A percentile compares a stretch with the other conserved stretches of the same genome.
Evolutionary conservation across 768 basidiomycete species (phyloP).

Genomic region (Rhodotorula kratochvilovae): DNA sequence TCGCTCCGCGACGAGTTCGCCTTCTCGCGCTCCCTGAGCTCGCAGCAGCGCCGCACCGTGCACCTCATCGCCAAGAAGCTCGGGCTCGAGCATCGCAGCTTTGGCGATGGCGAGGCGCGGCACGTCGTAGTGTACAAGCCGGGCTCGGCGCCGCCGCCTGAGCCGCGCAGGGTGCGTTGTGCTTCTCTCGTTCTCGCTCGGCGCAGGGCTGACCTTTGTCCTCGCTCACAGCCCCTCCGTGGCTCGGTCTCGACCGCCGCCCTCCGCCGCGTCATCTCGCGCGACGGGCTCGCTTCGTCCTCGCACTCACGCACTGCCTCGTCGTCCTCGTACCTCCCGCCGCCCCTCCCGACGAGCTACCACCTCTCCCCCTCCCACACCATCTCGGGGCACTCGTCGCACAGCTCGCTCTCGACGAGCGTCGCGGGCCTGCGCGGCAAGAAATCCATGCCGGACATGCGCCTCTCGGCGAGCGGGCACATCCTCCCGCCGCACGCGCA

Average conservation of each 20-base stretch:
- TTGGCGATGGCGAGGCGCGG: slow-evolving; percentile 86
- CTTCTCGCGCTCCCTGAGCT: slow-evolving; percentile 78
- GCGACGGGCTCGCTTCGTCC: slow-evolving; percentile 49
- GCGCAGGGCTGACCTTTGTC: too few relatives aligned
- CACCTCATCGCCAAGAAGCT: slow-evolving; percentile 95
- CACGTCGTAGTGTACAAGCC: slow-evolving; percentile 78
- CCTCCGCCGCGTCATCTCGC: slow-evolving; percentile 5
- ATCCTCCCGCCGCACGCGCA: background rate
- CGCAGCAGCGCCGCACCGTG: slow-evolving; percentile 84
- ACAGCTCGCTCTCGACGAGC: slow-evolving; percentile 17
- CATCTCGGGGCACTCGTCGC: slow-evolving; percentile 44
- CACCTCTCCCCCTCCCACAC: slow-evolving; percentile 40
- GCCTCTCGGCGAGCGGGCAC: slow-evolving; percentile 16
- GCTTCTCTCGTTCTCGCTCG: too few relatives aligned
- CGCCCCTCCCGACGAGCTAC: slow-evolving; percentile 48
- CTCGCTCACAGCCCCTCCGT: slow-evolving; percentile 6
- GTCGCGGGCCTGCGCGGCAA: slow-evolving; percentile 69
- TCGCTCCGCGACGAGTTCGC: slow-evolving; percentile 95
- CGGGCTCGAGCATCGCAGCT: slow-evolving; percentile 87
- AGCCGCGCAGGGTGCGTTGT: background rate
- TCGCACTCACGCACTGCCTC: background rate
- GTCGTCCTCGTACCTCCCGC: slow-evolving; percentile 43
- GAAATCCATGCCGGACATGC: slow-evolving; percentile 97
- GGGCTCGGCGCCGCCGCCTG: background rate
- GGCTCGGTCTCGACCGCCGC: slow-evolving; percentile 11